These are phyloP conservation scores for Boletus sp. DNA, from an alignment of 768 basidiomycete genomes.

Conservation along the genomic window DNA sequence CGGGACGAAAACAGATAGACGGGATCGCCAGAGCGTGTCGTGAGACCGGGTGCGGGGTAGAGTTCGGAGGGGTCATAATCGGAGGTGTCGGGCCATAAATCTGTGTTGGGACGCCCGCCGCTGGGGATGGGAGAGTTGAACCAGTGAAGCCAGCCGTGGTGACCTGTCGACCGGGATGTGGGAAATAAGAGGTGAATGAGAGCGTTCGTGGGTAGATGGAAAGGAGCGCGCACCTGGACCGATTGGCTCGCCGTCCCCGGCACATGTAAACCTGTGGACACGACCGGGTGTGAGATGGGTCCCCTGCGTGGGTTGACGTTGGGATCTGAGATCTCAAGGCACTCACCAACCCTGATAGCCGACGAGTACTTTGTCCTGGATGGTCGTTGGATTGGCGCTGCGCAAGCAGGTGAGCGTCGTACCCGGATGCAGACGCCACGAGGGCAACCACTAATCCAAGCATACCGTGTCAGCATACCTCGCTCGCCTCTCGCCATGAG, in stretches of 20 bases:
- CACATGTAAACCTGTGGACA: slow-evolving; percentile 61
- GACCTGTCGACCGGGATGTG: slow-evolving; percentile 36
- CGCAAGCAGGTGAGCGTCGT: not conserved
- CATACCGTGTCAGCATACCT: not conserved
- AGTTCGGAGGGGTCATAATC: slow-evolving; percentile 69
- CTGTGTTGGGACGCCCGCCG: slow-evolving; percentile 70
- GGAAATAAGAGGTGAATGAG: not conserved
- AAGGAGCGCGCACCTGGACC: slow-evolving; percentile 45
- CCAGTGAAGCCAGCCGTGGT: slow-evolving; percentile 90
- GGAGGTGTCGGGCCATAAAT: slow-evolving; percentile 79
- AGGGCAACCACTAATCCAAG: not conserved
- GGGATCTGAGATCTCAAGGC: not conserved
- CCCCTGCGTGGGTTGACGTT: not conserved
- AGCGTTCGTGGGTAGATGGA: not conserved
- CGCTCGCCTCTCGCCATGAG: not conserved
- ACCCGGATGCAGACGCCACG: not conserved
- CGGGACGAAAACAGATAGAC: slow-evolving; percentile 76
- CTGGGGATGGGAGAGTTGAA: slow-evolving; percentile 60
- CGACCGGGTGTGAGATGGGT: not conserved
- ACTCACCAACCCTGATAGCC: slow-evolving; percentile 86
- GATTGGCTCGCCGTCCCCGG: slow-evolving; percentile 65
- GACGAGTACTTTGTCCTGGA: slow-evolving; percentile 80
- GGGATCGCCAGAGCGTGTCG: slow-evolving; percentile 51
- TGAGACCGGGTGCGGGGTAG: slow-evolving; percentile 64
- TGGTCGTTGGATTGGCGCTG: slow-evolving; percentile 68